phyloP scores from a whole-genome alignment of 2,329 filamentous ascomycete genomes.

The Calonectria pseudoturangicola region DNA sequence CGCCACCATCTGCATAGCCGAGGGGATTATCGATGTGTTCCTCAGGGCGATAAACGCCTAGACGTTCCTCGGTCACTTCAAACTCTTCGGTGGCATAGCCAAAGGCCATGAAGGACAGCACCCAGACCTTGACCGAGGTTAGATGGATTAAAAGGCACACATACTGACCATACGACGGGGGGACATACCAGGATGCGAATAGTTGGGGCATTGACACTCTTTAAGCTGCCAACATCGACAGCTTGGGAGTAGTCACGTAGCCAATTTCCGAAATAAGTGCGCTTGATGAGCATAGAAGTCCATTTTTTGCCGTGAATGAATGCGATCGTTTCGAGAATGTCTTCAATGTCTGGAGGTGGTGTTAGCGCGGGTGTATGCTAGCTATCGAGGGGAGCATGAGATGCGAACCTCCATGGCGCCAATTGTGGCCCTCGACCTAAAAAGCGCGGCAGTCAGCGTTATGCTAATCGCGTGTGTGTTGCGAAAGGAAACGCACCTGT shows the following conservation, averaged over 20 bases:
- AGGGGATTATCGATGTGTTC: slow-evolving; percentile 86
- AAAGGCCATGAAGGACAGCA: slow-evolving; percentile 87
- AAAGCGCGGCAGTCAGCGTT: slow-evolving; percentile 54
- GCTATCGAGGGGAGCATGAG: slow-evolving; percentile 30
- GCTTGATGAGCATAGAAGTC: slow-evolving; percentile 85
- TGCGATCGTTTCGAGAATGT: slow-evolving; percentile 85
- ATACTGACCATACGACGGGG: neutral
- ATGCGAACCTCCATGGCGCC: slow-evolving; percentile 77
- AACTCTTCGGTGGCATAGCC: slow-evolving; percentile 92
- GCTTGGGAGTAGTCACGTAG: slow-evolving; percentile 90
- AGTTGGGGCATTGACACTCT: slow-evolving; percentile 85
- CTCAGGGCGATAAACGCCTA: slow-evolving; percentile 88
- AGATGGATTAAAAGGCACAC: slow-evolving; percentile 1
- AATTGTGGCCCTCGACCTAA: slow-evolving; percentile 80
- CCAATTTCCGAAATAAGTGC: slow-evolving; percentile 92
- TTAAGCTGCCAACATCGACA: slow-evolving; percentile 86
- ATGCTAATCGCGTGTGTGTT: neutral
- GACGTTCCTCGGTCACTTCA: slow-evolving; percentile 86
- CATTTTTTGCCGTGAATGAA: slow-evolving; percentile 90
- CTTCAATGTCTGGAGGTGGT: slow-evolving; percentile 79
- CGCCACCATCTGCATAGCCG: slow-evolving; percentile 88
- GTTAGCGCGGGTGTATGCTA: slow-evolving; percentile 36
- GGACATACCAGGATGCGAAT: slow-evolving; percentile 80
- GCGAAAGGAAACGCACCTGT: slow-evolving; percentile 58
- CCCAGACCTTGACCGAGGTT: slow-evolving; percentile 74